A percentile compares a stretch with the other conserved stretches of the same genome.
phyloP scores from a whole-genome alignment of 1,284 basidiomycete species.

The Xerocomus amazonicus region DNA sequence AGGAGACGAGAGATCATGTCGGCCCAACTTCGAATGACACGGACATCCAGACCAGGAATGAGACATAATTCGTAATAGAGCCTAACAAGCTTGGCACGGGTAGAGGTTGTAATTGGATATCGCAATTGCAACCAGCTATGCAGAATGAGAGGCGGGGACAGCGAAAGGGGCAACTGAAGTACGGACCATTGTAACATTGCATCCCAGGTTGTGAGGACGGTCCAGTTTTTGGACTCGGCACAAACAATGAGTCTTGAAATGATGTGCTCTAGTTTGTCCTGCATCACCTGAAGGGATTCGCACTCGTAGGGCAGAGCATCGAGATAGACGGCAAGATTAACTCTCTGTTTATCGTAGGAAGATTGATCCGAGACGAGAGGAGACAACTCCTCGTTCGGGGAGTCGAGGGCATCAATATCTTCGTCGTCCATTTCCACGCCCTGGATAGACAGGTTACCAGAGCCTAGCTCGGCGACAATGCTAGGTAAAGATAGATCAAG shows the following conservation, averaged over 20 bases:
- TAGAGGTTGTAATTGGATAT: constrained; percentile 72
- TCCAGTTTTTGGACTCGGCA: constrained; percentile 75
- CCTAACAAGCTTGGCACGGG: constrained; percentile 73
- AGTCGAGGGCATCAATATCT: constrained; percentile 32
- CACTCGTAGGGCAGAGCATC: constrained; percentile 73
- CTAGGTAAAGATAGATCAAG: constrained; percentile 24
- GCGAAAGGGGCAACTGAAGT: neutral
- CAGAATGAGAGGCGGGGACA: constrained; percentile 5
- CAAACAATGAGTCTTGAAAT: constrained; percentile 71
- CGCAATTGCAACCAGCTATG: constrained; percentile 78
- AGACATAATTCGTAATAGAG: constrained; percentile 89
- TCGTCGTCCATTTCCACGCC: constrained; percentile 35
- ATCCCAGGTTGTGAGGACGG: constrained; percentile 65
- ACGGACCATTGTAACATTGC: constrained; percentile 68
- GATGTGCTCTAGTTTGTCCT: constrained; percentile 68
- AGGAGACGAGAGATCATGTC: constrained; percentile 52
- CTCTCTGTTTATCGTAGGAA: constrained; percentile 51
- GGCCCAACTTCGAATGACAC: constrained; percentile 55
- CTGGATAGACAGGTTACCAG: constrained; percentile 26
- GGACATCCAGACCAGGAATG: constrained; percentile 63
- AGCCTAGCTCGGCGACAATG: constrained; percentile 28
- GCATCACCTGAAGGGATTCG: constrained; percentile 77
- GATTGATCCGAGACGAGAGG: constrained; percentile 26
- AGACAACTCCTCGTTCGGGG: constrained; percentile 28
- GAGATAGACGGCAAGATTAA: constrained; percentile 59